These are phyloP conservation scores for Aureobasidium mangrovei DNA, from an alignment of 2,329 filamentous ascomycete species.

Conservation along the genomic window DNA sequence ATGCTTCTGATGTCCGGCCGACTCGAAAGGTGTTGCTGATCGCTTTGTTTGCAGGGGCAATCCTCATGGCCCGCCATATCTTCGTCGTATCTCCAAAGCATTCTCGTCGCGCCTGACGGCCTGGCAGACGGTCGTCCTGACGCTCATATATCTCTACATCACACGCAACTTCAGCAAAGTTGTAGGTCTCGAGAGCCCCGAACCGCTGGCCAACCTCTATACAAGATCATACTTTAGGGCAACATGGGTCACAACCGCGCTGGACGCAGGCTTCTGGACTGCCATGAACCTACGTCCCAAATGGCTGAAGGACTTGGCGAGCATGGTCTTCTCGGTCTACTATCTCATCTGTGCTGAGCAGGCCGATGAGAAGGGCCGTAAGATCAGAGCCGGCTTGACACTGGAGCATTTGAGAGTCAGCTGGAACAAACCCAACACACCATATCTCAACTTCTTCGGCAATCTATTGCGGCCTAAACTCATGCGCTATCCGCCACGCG, in stretches of 20 bases:
- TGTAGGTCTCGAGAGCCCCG: conserved; percentile 80
- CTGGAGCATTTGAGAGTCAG: conserved; percentile 85
- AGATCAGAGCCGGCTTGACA: conserved; percentile 76
- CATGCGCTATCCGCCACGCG: conserved; percentile 60
- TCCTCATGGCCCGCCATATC: conserved; percentile 74
- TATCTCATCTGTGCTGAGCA: conserved; percentile 89
- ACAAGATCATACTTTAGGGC: conserved; percentile 86
- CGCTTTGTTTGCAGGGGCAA: conserved; percentile 52
- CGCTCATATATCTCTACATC: conserved; percentile 84
- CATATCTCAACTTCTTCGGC: conserved; percentile 69
- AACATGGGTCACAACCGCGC: conserved; percentile 89
- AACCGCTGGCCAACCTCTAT: conserved; percentile 91
- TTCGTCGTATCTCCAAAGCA: conserved; percentile 61
- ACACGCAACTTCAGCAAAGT: conserved; percentile 90
- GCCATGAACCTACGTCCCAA: conserved; percentile 83
- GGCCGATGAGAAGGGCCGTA: conserved; percentile 92
- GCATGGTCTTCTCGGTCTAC: conserved; percentile 76
- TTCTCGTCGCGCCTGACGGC: conserved; percentile 65
- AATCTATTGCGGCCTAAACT: conserved; percentile 67
- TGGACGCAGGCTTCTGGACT: conserved; percentile 97
- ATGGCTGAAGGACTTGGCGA: conserved; percentile 73
- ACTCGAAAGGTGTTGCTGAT: conserved; percentile 21
- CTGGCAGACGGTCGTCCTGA: conserved; percentile 83
- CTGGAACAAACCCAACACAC: conserved; percentile 91
- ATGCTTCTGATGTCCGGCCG: conserved; percentile 22